Evolutionary conservation across 495 filamentous ascomycete genomes (phyloP), one percentile per base, ranked within the genome.

Genomic region (Annulohypoxylon moriforme): DNA sequence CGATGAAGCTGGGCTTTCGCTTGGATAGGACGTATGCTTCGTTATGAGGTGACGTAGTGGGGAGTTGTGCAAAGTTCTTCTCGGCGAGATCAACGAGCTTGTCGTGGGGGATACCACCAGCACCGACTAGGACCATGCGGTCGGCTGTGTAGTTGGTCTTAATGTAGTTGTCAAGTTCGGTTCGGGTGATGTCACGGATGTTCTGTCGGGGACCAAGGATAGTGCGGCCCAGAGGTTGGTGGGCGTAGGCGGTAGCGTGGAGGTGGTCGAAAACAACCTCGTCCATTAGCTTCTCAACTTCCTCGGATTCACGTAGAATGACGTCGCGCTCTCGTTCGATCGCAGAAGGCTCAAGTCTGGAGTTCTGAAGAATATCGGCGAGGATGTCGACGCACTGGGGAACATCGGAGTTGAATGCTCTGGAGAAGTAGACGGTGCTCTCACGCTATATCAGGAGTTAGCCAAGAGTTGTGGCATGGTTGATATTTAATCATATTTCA

Each of bases 211-310:
- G 95, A 69, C 96, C 96, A 60, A 99, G 89, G 81, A 99, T 99
- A 62, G 96, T 99, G 79, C 96, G 94, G 80, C 96, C 96, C 20
- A 99, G 89, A 68, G 96, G 92, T 85, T 99, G 96, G 79, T 87
- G 84, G 85, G 97, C 93, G 90, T 92, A 99, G 69, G 96, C 96
- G 60, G 96, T 98, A 79, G 96, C 96, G 83, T 99, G 96, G 14
- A 99, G 89, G 84, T 99, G 96, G 84, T 99, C 96, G 79, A 99
- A 99, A 29, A 99, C 96, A 74, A 99, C 96, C 82, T 99, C 96
- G 84, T 99, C 96, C 18, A 98, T 85, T 86, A 98, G 94, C 89
- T 98, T 98, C 86, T 98, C 96, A 75, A 99, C 96, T 86, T 99
- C 96, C 85, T 99, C 96, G 74, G 97, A 93, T 85, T 99, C 96